Percentiles rank a stretch among this genome's conserved stretches.
phyloP scores from a whole-genome alignment of 441 rosid species.

The Rhodomyrtus psidioides region DNA sequence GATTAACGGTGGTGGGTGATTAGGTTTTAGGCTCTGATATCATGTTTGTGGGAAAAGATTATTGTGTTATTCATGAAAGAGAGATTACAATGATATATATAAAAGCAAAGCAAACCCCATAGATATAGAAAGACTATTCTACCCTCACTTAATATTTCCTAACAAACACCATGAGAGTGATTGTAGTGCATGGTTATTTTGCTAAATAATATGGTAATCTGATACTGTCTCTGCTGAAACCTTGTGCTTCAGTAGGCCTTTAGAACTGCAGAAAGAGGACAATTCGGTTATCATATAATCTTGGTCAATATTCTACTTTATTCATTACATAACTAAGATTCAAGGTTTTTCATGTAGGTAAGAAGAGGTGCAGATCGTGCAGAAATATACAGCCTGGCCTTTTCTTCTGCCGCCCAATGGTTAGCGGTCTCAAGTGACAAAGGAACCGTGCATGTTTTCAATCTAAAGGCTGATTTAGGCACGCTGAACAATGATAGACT shows the following conservation, averaged over 20 bases:
- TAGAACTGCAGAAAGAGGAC: not conserved
- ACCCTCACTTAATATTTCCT: too few species aligned
- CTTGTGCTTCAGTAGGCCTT: not conserved
- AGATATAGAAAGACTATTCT: too few species aligned
- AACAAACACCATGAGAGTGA: not conserved
- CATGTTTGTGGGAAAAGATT: too few species aligned
- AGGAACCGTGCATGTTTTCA: conserved; percentile 76
- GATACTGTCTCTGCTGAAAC: not conserved
- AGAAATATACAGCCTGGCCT: conserved; percentile 66
- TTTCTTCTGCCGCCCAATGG: conserved; percentile 62
- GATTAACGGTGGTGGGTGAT: too few species aligned
- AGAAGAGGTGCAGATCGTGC: conserved; percentile 84
- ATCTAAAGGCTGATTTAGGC: conserved; percentile 48
- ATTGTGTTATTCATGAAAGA: too few species aligned
- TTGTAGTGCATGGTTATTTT: not conserved
- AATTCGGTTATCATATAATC: not conserved
- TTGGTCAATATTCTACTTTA: not conserved
- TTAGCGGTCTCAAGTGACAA: conserved; percentile 74
- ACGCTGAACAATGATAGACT: conserved; percentile 21
- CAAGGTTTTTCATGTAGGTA: conserved; percentile 29
- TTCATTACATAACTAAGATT: not conserved
- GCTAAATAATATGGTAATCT: not conserved
- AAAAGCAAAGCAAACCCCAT: too few species aligned
- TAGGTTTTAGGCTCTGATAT: too few species aligned
- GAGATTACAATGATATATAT: too few species aligned